Evolutionary conservation across 2,329 filamentous ascomycete species (phyloP).

Genomic region (Ophiostoma montium): DNA sequence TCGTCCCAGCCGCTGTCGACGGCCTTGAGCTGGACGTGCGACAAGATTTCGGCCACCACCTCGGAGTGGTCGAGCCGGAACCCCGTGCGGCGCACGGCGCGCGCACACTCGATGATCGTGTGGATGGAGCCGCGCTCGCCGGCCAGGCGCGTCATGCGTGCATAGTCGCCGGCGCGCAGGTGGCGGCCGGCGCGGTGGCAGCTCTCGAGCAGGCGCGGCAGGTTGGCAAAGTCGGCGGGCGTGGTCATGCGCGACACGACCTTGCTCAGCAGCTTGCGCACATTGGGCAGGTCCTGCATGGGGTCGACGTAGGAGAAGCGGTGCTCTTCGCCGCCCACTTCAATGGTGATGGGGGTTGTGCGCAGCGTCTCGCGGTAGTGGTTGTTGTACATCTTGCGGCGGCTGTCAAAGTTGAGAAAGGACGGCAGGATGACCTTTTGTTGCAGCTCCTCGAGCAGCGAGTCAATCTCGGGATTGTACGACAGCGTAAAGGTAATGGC

Average conservation of each 20-base stretch:
- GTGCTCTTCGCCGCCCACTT: slow-evolving; percentile 41
- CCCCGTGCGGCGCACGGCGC: slow-evolving; percentile 30
- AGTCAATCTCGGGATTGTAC: slow-evolving; percentile 39
- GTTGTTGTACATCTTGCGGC: slow-evolving; percentile 34
- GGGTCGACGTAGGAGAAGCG: slow-evolving; percentile 34
- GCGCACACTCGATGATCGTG: slow-evolving; percentile 36
- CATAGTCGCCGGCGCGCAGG: slow-evolving; percentile 19
- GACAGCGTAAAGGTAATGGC: slow-evolving; percentile 35
- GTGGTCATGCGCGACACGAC: slow-evolving; percentile 33
- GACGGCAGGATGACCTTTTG: slow-evolving; percentile 46
- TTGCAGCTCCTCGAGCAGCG: slow-evolving; percentile 37
- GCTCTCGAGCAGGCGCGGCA: slow-evolving; percentile 37
- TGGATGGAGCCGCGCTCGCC: slow-evolving; percentile 27
- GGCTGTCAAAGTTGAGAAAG: slow-evolving; percentile 40
- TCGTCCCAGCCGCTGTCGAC: slow-evolving; percentile 21
- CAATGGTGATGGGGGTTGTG: slow-evolving; percentile 41
- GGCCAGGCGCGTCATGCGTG: slow-evolving; percentile 28
- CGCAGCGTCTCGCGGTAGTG: slow-evolving; percentile 34
- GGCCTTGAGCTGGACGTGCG: slow-evolving; percentile 29
- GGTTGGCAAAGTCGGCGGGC: slow-evolving; percentile 36
- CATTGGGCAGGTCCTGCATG: slow-evolving; percentile 28
- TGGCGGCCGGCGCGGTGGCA: slow-evolving; percentile 27
- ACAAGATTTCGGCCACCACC: slow-evolving; percentile 24
- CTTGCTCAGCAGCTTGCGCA: slow-evolving; percentile 22
- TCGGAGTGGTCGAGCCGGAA: slow-evolving; percentile 23